These are phyloP conservation scores for Plasmopara halstedii DNA, from an alignment of 352 stramenopile genomes.

Conservation along the genomic window DNA sequence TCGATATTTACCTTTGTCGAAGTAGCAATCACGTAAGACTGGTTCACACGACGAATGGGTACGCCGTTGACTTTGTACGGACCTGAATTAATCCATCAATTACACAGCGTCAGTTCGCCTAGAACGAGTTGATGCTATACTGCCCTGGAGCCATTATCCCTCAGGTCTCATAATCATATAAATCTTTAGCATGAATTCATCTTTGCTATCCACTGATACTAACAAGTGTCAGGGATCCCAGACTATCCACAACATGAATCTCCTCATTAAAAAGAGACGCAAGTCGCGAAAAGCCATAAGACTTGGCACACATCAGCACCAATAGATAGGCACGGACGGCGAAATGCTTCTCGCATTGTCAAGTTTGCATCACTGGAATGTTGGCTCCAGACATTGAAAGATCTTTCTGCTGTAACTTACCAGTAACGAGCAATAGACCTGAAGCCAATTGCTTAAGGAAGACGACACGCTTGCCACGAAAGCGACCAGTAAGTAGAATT, in stretches of 20 bases:
- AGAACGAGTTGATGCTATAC: no score
- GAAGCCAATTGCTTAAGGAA: constrained; percentile 97
- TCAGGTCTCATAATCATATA: constrained; percentile 88
- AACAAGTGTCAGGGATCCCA: background rate
- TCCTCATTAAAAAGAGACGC: background rate
- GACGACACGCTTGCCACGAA: constrained; percentile 97
- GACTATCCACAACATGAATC: background rate
- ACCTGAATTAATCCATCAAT: constrained; percentile 41
- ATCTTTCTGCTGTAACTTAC: constrained; percentile 30
- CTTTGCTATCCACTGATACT: constrained; percentile 1
- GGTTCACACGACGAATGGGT: constrained; percentile 96
- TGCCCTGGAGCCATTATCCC: constrained; percentile 30
- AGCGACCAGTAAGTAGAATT: constrained; percentile 95
- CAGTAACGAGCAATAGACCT: constrained; percentile 94
- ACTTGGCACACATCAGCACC: background rate
- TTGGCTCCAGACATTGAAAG: background rate
- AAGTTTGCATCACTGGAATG: constrained; percentile 72
- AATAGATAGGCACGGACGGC: constrained; percentile 6
- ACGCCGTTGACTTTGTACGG: constrained; percentile 99
- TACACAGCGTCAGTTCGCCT: background rate
- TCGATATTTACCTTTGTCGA: constrained; percentile 95
- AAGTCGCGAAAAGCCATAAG: background rate
- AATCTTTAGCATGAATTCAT: constrained; percentile 43
- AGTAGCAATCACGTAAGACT: constrained; percentile 98
- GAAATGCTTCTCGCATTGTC: constrained; percentile 45